A percentile compares a stretch with the other conserved stretches of the same genome.
These are phyloP conservation scores for Phallus indusiatus DNA, from an alignment of 768 basidiomycete genomes.

Conservation along the genomic window DNA sequence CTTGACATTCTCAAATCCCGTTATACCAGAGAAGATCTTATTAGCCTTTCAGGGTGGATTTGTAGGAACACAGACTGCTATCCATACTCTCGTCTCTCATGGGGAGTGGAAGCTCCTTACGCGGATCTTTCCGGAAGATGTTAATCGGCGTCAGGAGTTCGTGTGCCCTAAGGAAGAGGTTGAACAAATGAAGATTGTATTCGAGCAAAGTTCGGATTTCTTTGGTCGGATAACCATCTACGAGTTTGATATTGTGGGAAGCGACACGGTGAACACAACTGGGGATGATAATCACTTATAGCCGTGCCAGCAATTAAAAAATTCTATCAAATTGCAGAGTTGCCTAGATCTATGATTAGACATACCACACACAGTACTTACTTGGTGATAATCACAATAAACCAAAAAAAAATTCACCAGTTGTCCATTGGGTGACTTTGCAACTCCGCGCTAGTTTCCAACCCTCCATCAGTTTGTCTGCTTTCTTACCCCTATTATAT, in stretches of 20 bases:
- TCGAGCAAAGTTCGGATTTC: constrained; percentile 77
- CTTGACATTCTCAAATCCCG: constrained; percentile 42
- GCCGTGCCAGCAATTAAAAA: background rate
- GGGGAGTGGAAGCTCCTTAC: constrained; percentile 43
- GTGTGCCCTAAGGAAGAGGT: constrained; percentile 36
- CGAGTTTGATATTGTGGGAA: constrained; percentile 37
- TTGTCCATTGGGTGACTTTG: no score
- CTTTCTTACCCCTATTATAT: no score
- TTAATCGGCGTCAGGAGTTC: constrained; percentile 65
- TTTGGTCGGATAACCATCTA: constrained; percentile 75
- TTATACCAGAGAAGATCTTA: constrained; percentile 46
- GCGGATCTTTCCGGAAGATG: constrained; percentile 68
- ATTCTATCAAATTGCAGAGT: background rate
- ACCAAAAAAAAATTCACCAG: no score
- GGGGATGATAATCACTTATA: background rate
- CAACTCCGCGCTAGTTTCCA: no score
- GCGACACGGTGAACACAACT: background rate
- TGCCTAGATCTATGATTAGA: no score
- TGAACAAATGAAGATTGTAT: constrained; percentile 50
- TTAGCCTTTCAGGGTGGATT: constrained; percentile 85
- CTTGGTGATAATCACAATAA: no score
- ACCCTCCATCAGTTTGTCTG: no score
- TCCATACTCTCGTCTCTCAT: constrained; percentile 28
- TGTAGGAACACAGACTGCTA: constrained; percentile 55
- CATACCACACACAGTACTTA: no score